Conservation (phyloP, 108 stramenopile genomes). For the Bacterosira constricta region DNA sequence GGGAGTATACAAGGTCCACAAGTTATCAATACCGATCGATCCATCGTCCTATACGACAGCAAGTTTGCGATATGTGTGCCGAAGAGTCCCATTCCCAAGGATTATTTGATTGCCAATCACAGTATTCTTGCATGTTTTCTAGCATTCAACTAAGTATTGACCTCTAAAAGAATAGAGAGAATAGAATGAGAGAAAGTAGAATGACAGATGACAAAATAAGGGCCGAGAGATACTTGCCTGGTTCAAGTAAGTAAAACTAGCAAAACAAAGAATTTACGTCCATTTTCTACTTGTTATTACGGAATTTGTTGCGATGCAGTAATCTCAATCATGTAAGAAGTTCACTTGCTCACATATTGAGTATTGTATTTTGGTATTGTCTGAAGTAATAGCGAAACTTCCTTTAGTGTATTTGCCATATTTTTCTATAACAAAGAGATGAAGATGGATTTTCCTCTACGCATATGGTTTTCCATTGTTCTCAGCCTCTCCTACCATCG, state of each 20-base stretch:
- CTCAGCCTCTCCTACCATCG: conserved; percentile 35
- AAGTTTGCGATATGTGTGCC: conserved; percentile 85
- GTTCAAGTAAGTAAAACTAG: conserved; percentile 56
- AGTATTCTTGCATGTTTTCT: conserved; percentile 42
- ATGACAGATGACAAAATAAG: not conserved
- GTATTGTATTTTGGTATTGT: not conserved
- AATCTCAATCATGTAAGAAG: conserved; percentile 11
- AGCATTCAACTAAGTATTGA: conserved; percentile 62
- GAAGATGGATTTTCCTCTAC: conserved; percentile 48
- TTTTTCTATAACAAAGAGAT: conserved; percentile 67
- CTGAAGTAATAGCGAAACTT: not conserved
- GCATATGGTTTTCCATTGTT: conserved; percentile 56
- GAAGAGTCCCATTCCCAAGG: conserved; percentile 77
- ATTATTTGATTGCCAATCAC: conserved; percentile 56
- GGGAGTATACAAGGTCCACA: conserved; percentile 78
- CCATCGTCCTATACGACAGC: conserved; percentile 87
- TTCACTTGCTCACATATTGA: not conserved
- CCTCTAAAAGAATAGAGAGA: conserved; percentile 33
- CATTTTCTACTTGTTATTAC: conserved; percentile 24
- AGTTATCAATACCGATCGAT: conserved; percentile 62
- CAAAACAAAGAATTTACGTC: conserved; percentile 64
- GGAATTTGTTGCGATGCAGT: too few species aligned
- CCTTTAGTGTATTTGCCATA: conserved; percentile 43
- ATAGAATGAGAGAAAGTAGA: not conserved
- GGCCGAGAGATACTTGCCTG: conserved; percentile 27